These are phyloP conservation scores for Lactarius sp. DNA, from an alignment of 768 basidiomycete genomes.

Conservation along the genomic window DNA sequence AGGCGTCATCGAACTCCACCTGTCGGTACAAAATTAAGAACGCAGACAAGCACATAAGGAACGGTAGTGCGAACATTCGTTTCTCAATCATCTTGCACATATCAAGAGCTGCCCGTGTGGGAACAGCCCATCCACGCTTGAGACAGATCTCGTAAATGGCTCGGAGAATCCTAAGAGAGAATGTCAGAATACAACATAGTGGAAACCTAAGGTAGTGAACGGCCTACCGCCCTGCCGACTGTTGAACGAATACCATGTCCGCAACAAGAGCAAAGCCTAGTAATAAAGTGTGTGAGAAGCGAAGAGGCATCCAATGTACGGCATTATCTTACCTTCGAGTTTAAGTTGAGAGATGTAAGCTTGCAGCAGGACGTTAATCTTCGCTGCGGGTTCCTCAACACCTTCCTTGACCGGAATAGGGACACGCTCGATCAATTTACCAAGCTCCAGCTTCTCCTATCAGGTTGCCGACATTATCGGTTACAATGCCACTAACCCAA, in stretches of 20 bases:
- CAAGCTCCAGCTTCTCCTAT: constrained; percentile 82
- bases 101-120: constrained; percentile 85
- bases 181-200: constrained; percentile 6
- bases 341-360: constrained; percentile 93
- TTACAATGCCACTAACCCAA: constrained; percentile 4
- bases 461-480: constrained; percentile 3
- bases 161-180: constrained; percentile 64
- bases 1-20: constrained; percentile 98
- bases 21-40: constrained; percentile 29
- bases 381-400: constrained; percentile 93
- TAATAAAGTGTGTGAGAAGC: neutral
- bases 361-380: constrained; percentile 94
- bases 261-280: constrained; percentile 78
- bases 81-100: constrained; percentile 96
- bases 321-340: constrained; percentile 59
- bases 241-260: constrained; percentile 95
- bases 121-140: constrained; percentile 96
- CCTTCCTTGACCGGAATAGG: constrained; percentile 97
- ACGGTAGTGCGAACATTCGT: constrained; percentile 51
- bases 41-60: neutral
- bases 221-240: constrained; percentile 84
- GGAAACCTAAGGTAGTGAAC: neutral
- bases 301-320: neutral
- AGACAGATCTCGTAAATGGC: constrained; percentile 98
- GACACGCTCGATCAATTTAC: constrained; percentile 86